phyloP scores from a whole-genome alignment of 2,329 filamentous ascomycete species.

The Xylariaceae sp. region DNA sequence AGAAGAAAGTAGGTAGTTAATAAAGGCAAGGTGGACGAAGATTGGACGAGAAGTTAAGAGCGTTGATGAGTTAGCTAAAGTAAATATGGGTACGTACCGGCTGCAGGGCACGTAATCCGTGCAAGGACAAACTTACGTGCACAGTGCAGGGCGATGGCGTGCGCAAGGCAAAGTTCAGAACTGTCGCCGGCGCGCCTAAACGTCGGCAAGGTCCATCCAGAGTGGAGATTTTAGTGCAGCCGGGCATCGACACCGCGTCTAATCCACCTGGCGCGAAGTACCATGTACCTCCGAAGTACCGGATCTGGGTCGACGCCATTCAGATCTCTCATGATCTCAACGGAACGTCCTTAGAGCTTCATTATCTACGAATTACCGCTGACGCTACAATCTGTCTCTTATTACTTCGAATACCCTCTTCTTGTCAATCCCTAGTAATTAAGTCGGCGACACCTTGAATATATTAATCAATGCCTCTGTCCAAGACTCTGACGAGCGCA shows the following conservation, averaged over 20 bases:
- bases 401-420: not conserved
- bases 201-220: not conserved
- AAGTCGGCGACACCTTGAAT: not conserved
- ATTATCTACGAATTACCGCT: not conserved
- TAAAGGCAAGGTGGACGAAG: too few relatives aligned
- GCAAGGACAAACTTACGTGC: too few relatives aligned
- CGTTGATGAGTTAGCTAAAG: too few relatives aligned
- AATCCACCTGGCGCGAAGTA: too few relatives aligned
- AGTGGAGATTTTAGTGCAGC: not conserved
- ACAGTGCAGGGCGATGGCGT: too few relatives aligned
- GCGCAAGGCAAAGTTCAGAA: too few relatives aligned
- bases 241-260: too few relatives aligned
- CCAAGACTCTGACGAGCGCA: conserved; percentile 19
- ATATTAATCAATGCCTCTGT: conserved; percentile 24
- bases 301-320: not conserved
- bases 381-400: not conserved
- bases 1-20: too few relatives aligned
- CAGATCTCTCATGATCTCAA: not conserved
- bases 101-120: too few relatives aligned
- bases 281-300: not conserved
- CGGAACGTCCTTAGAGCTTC: not conserved
- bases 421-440: not conserved
- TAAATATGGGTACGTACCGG: too few relatives aligned
- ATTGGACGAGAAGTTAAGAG: too few relatives aligned
- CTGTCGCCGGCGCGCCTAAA: too few relatives aligned